phyloP scores from a whole-genome alignment of 164 flowering plant species.

The Vitis riparia region DNA sequence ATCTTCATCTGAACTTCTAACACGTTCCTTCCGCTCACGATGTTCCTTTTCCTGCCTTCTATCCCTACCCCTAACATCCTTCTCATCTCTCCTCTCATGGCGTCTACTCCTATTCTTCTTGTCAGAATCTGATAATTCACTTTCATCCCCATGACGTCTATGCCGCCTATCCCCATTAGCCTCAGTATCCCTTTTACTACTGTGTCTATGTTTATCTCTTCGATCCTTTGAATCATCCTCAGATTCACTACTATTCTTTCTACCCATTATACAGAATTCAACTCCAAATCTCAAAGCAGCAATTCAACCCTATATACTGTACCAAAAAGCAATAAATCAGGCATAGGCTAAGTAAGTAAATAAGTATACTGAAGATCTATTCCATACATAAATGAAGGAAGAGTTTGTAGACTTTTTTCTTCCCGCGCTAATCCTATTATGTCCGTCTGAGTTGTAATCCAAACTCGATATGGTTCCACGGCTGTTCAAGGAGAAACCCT shows the following conservation, averaged over 20 bases:
- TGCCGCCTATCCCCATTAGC: neutral
- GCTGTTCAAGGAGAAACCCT: too few species aligned
- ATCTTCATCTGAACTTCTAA: conserved; percentile 14
- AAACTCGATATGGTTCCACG: too few species aligned
- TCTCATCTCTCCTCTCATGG: neutral
- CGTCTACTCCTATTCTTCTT: neutral
- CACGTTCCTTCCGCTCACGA: neutral
- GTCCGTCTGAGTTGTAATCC: too few species aligned
- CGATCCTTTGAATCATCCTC: conserved; percentile 6
- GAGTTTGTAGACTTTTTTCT: too few species aligned
- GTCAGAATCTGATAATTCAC: conserved; percentile 3
- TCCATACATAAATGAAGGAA: too few species aligned
- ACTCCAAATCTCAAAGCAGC: too few species aligned
- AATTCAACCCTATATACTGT: too few species aligned
- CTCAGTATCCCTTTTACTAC: neutral
- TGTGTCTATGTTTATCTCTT: neutral
- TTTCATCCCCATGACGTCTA: neutral
- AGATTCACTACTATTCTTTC: conserved; percentile 12
- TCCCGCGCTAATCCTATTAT: too few species aligned
- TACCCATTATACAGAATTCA: neutral
- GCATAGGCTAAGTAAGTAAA: too few species aligned
- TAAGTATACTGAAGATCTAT: too few species aligned
- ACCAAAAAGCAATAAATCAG: too few species aligned
- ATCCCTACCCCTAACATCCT: neutral
- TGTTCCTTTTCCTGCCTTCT: neutral